Conservation (phyloP, 2,329 filamentous ascomycete genomes). For the Podosphaera aphanis region DNA sequence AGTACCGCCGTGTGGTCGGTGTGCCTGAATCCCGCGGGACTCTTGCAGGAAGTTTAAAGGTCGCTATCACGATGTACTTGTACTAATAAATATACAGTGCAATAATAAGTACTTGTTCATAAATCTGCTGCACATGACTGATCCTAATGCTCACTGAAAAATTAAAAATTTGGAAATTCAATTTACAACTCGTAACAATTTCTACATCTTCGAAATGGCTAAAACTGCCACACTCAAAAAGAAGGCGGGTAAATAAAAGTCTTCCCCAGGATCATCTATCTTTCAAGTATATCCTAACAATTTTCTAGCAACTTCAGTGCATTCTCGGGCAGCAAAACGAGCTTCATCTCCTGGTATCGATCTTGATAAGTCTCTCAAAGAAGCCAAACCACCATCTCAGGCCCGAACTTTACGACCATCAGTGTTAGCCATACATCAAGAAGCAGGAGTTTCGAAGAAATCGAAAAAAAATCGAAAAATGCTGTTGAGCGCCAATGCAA, state of each 20-base stretch:
- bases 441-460: conserved; percentile 45
- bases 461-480: conserved; percentile 30
- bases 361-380: conserved; percentile 47
- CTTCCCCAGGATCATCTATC: background rate
- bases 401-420: conserved; percentile 31
- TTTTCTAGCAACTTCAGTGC: conserved; percentile 27
- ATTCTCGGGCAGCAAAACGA: conserved; percentile 53
- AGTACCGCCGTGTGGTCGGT: too few species aligned
- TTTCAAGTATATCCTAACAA: conserved; percentile 1
- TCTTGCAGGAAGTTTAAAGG: too few species aligned
- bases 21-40: too few species aligned
- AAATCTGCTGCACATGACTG: too few species aligned
- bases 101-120: too few species aligned
- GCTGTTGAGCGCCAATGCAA: conserved; percentile 30
- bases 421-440: conserved; percentile 44
- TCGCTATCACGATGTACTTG: too few species aligned
- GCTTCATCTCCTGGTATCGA: conserved; percentile 47
- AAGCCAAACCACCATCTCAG: conserved; percentile 26
- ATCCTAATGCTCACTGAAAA: too few species aligned
- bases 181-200: too few species aligned
- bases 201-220: conserved; percentile 8
- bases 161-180: too few species aligned
- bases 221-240: conserved; percentile 16
- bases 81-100: too few species aligned
- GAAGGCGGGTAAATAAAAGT: conserved; percentile 9